phyloP scores from a whole-genome alignment of 148 eudicot species.

The Heliosperma pusillum region DNA sequence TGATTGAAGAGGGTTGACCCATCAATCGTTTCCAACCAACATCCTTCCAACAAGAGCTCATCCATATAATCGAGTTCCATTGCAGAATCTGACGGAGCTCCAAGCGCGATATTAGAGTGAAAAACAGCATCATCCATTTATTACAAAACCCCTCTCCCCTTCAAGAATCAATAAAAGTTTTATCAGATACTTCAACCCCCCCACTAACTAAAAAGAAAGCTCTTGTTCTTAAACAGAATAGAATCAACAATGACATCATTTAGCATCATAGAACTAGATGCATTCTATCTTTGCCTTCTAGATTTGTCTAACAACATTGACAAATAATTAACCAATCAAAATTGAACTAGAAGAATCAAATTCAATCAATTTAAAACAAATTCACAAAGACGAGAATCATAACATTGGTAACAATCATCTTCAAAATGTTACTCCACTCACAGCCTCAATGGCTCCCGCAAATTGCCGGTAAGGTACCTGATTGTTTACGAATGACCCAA shows the following conservation, averaged over 20 bases:
- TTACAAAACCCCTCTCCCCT: slow-evolving; percentile 11
- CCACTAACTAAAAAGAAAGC: slow-evolving; percentile 21
- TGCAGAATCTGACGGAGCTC: slow-evolving; percentile 39
- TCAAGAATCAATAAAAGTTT: slow-evolving; percentile 15
- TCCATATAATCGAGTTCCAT: slow-evolving; percentile 89
- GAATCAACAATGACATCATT: slow-evolving; percentile 24
- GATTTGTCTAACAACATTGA: slow-evolving; percentile 1
- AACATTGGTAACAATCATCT: no score
- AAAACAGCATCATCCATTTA: slow-evolving; percentile 61
- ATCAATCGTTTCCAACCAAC: slow-evolving; percentile 70
- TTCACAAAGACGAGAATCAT: no score
- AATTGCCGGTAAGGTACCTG: no score
- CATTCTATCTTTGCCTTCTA: slow-evolving; percentile 25
- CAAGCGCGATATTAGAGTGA: slow-evolving; percentile 38
- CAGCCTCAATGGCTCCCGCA: no score
- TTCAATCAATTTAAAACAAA: no score
- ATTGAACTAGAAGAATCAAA: no score
- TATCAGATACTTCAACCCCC: slow-evolving; percentile 21
- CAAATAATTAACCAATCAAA: background rate
- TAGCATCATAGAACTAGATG: slow-evolving; percentile 22
- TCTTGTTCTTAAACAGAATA: background rate
- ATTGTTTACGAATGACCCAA: no score
- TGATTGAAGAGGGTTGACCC: slow-evolving; percentile 57
- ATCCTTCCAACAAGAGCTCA: slow-evolving; percentile 73
- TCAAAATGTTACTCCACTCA: no score